These are phyloP conservation scores for Rhodamnia rubescens DNA, from an alignment of 345 rosid species.

Conservation along the genomic window DNA sequence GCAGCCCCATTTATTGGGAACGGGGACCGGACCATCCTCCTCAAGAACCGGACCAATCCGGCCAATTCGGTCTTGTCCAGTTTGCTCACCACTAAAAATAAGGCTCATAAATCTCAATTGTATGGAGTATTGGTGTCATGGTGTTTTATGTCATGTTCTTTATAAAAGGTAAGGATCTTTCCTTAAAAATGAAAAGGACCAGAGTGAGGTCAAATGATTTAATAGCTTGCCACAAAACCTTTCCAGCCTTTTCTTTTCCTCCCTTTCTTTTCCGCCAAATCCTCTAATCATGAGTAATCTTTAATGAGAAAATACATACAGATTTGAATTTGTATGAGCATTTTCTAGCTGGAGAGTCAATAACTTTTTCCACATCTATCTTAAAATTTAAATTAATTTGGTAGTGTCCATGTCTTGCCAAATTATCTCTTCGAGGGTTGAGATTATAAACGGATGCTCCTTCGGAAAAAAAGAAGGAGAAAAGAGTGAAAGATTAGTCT, in stretches of 20 bases:
- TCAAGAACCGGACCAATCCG: no score
- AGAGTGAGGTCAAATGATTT: neutral
- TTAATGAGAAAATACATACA: neutral
- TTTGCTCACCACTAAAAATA: no score
- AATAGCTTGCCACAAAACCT: neutral
- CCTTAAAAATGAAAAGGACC: no score
- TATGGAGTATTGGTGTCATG: no score
- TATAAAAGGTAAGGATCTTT: no score
- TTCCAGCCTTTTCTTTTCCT: neutral
- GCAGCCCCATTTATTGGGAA: no score
- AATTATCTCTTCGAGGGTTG: neutral
- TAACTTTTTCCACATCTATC: neutral
- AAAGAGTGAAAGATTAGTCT: neutral
- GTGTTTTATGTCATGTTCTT: no score
- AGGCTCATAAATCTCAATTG: no score
- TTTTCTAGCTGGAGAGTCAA: neutral
- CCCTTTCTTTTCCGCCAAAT: neutral
- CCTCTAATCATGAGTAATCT: neutral
- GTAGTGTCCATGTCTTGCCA: neutral
- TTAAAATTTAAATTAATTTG: no score
- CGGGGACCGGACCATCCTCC: no score
- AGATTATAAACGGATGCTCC: neutral
- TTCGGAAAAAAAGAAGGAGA: neutral
- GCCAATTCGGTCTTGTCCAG: no score
- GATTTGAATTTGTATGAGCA: neutral